Evolutionary conservation across 805 yeast species (phyloP), one percentile per base, ranked within the genome.

Genomic region (Pichia eremophila): DNA sequence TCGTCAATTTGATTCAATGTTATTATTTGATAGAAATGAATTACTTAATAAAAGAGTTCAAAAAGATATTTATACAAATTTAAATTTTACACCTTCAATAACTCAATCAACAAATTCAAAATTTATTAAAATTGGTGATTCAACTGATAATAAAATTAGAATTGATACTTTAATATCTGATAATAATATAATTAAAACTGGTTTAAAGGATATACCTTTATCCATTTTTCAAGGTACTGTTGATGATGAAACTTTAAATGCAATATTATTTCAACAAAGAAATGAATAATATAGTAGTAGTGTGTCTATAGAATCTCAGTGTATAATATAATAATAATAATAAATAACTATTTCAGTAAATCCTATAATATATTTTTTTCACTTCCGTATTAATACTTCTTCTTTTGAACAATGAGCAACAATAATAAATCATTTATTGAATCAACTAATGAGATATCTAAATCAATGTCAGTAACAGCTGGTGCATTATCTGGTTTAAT

Each of bases 31-130:
- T 50, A 70, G 90, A 52, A 69, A 67, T 19, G 74, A 75, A 25
- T 67, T 75, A 37, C 62, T 74, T 19, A 70, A 66, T 43, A 64
- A 68, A 19, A 73, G 79, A 44, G 90, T 90, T 1, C 62, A 77
- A 19, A 79, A 81, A 59, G 98, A 91, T 61, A 77, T 84, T 1
- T 91, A 89, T 63, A 85, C 96, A 0, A 95, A 95, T n/a, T 72
- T 84, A 32, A 70, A 74, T 36, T 87, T 88, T 61, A 78, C 78
- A 34, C 96, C 98, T 4, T 61, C 57, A 19, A 68, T 71, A 5
- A 83, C 95, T 8, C 99, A 93, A 66, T 87, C 98, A 1, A 69
- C 36, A 8, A 40, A 27, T 19, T 40, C 36, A 9, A 36, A 40
- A 15, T 27, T 29, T 29, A 12, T 29, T 12, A 29, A 29, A 29